Evolutionary conservation across 1,139 yeast genomes (phyloP), one percentile per base, ranked within the genome.

Genomic region (Debaryomycetaceae sp.): DNA sequence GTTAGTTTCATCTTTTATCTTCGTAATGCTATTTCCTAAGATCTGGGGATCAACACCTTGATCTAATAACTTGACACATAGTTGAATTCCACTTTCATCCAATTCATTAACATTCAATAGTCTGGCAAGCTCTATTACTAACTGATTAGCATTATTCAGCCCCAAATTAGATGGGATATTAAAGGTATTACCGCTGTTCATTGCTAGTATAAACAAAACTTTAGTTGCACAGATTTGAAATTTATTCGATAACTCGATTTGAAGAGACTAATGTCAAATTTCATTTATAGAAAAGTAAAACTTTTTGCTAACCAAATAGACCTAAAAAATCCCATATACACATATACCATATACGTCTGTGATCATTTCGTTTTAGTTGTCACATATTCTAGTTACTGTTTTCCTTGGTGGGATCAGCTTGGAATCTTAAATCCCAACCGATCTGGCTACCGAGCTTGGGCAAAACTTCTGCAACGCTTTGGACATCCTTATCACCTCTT

Each of bases 401-500:
- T 28, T 55, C 56, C 38, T 70, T 68, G 19, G 72, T 53, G 38
- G 77, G 77, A 49, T 71, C 76, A 35, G 63, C 69, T 56, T 86
- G 92, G 54, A 92, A 92, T 64, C 98, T 80, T 59, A 92, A 75
- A 62, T 92, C 98, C 98, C 98, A 92, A 53, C 85, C 92, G 59
- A 92, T 91, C 62, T 82, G 62, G 38, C 92, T 94, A 35, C 99
- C 99, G 44, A 89, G 73, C 46, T 66, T 78, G 35, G 98, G 98
- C 58, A 92, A 75, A 38, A 84, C 80, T 63, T 92, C 97, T 33
- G 98, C 98, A 42, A 92, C 97, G 60, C 92, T 87, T 69, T 91
- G 97, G 30, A 92, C 98, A 61, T 92, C 99, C 73, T 92, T 92
- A 63, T 94, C 99, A 67, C 99, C 99, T 74, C 98, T 87, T 56